Percentiles rank a stretch among this genome's conserved stretches.
These are phyloP conservation scores for Amanita pseudoporphyria DNA, from an alignment of 768 basidiomycete species.

Conservation along the genomic window DNA sequence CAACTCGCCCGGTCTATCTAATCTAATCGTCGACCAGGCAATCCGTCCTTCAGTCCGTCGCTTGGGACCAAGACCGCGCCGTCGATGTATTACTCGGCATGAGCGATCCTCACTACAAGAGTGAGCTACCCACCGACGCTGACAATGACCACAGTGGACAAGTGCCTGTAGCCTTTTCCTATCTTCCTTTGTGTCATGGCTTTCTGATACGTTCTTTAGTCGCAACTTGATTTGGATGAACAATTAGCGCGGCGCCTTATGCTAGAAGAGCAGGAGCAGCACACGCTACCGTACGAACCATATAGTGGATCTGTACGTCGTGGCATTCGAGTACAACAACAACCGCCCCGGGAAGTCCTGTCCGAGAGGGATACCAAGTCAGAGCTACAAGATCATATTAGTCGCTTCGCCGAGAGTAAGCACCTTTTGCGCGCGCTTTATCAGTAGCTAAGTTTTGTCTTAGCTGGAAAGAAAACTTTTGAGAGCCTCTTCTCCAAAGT, in stretches of 20 bases:
- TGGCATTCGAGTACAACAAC: slow-evolving; percentile 15
- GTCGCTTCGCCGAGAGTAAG: slow-evolving; percentile 71
- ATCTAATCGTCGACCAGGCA: slow-evolving; percentile 26
- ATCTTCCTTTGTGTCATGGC: neutral
- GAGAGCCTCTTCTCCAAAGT: slow-evolving; percentile 64
- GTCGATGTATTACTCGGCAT: slow-evolving; percentile 73
- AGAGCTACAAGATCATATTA: slow-evolving; percentile 69
- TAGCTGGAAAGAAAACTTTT: slow-evolving; percentile 75
- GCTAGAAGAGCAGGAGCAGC: slow-evolving; percentile 46
- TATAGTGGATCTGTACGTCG: slow-evolving; percentile 8
- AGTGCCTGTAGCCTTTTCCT: slow-evolving; percentile 10
- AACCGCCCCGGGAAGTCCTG: slow-evolving; percentile 2
- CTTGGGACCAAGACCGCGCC: slow-evolving; percentile 64
- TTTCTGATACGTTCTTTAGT: slow-evolving; percentile 15
- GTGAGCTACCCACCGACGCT: slow-evolving; percentile 29
- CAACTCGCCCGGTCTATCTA: neutral
- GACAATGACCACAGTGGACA: slow-evolving; percentile 14
- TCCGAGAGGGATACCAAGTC: slow-evolving; percentile 42
- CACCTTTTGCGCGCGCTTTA: slow-evolving; percentile 5
- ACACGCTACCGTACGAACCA: slow-evolving; percentile 15
- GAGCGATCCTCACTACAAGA: slow-evolving; percentile 71
- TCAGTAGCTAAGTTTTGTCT: neutral
- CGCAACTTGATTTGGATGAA: slow-evolving; percentile 71
- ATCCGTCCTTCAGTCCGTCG: slow-evolving; percentile 64
- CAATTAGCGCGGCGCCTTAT: slow-evolving; percentile 66